Percentiles rank a stretch among this genome's conserved stretches.
Conservation (phyloP, 352 stramenopile genomes). For the Discostella stelligera region DNA sequence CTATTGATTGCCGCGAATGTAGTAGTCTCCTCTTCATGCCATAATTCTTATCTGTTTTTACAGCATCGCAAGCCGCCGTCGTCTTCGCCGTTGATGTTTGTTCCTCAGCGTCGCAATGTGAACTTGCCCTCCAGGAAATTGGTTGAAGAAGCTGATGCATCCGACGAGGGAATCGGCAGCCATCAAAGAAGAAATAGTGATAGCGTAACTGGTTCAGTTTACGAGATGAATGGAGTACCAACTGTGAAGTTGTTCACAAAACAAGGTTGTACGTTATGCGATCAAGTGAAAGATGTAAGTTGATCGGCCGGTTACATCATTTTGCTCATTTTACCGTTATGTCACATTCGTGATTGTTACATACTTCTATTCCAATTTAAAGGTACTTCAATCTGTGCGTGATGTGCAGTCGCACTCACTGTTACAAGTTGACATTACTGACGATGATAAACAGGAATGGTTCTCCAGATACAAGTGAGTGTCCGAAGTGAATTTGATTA, state of each 20-base stretch:
- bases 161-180: neutral
- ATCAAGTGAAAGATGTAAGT: constrained; percentile 44
- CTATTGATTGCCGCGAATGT: neutral
- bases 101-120: constrained; percentile 6
- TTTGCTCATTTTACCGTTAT: neutral
- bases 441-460: constrained; percentile 57
- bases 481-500: neutral
- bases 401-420: constrained; percentile 60
- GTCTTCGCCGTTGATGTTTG: neutral
- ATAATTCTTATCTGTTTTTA: neutral
- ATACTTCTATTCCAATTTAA: neutral
- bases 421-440: constrained; percentile 74
- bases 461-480: constrained; percentile 71
- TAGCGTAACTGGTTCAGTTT: constrained; percentile 34
- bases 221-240: constrained; percentile 20
- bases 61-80: neutral
- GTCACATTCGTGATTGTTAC: constrained; percentile 1
- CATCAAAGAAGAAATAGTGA: neutral
- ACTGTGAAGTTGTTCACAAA: constrained; percentile 38
- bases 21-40: neutral
- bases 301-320: neutral
- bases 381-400: constrained; percentile 30
- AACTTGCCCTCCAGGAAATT: constrained; percentile 10
- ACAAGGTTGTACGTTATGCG: constrained; percentile 34
- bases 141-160: constrained; percentile 1